These are phyloP conservation scores for Fonsecaea erecta DNA, from an alignment of 2,329 filamentous ascomycete species.

Conservation along the genomic window DNA sequence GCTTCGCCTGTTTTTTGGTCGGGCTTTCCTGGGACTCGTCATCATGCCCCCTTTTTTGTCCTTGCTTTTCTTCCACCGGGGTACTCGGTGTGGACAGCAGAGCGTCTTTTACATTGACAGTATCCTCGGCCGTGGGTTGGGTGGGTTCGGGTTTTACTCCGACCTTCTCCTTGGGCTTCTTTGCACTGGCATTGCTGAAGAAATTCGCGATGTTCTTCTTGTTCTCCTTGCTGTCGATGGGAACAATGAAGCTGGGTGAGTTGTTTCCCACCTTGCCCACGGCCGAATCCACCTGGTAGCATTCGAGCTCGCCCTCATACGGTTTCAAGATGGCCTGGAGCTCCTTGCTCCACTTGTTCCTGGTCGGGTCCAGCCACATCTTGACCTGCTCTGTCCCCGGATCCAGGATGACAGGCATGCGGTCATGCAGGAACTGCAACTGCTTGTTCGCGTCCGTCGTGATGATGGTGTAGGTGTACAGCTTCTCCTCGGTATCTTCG, in stretches of 20 bases:
- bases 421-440: constrained; percentile 84
- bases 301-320: constrained; percentile 76
- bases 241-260: constrained; percentile 80
- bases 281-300: constrained; percentile 83
- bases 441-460: constrained; percentile 86
- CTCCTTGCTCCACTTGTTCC: constrained; percentile 74
- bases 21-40: constrained; percentile 27
- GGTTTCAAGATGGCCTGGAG: constrained; percentile 80
- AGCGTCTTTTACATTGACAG: constrained; percentile 58
- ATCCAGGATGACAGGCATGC: constrained; percentile 93
- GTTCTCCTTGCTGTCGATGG: constrained; percentile 81
- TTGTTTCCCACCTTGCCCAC: constrained; percentile 95
- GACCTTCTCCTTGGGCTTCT: constrained; percentile 34
- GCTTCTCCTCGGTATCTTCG: constrained; percentile 72
- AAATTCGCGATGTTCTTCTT: constrained; percentile 95
- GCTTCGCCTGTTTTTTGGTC: constrained; percentile 30
- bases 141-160: constrained; percentile 45
- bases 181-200: constrained; percentile 63
- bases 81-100: constrained; percentile 51
- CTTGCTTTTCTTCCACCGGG: constrained; percentile 35
- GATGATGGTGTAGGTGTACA: constrained; percentile 91
- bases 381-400: constrained; percentile 71
- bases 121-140: constrained; percentile 50
- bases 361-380: constrained; percentile 77
- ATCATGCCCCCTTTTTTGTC: constrained; percentile 39